Evolutionary conservation across 108 stramenopile genomes (phyloP), one percentile per base, ranked within the genome.

Genomic region (Conticribra guillardii): DNA sequence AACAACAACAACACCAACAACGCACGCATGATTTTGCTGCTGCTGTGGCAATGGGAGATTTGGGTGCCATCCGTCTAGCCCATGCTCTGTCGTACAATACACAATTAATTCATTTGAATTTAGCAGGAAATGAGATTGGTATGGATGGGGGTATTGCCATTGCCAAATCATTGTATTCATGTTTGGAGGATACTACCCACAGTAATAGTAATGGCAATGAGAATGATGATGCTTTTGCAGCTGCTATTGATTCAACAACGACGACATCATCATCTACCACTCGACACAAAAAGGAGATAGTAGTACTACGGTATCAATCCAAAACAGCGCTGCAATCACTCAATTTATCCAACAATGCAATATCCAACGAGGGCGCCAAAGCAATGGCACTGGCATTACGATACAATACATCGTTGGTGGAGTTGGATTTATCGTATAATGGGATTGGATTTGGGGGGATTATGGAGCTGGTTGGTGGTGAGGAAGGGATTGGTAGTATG

Each of bases 261-360:
- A n/a, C n/a, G n/a, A n/a, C n/a, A n/a, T n/a, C n/a, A n/a, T n/a
- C n/a, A n/a, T n/a, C n/a, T n/a, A n/a, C n/a, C n/a, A n/a, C n/a
- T n/a, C n/a, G n/a, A n/a, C n/a, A n/a, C n/a, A n/a, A n/a, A n/a
- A n/a, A n/a, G n/a, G n/a, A n/a, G n/a, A n/a, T n/a, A n/a, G n/a
- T n/a, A n/a, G n/a, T n/a, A n/a, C n/a, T n/a, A n/a, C n/a, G n/a
- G n/a, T 51, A 24, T 37, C n/a, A 59, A 52, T 60, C 58, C 9
- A 57, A 44, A n/a, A 60, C 69, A 9, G 69, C 58, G 45, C 59
- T 70, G 19, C 45, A 21, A 18, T 14, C n/a, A 14, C 28, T 70
- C n/a, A 60, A 70, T 60, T 44, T 70, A 24, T 60, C 69, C 17
- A 19, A 47, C 23, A 70, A 70, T 70, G 18, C 2, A 49, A 60